phyloP scores from a whole-genome alignment of 2,329 filamentous ascomycete species.

The Epichloe sp. region DNA sequence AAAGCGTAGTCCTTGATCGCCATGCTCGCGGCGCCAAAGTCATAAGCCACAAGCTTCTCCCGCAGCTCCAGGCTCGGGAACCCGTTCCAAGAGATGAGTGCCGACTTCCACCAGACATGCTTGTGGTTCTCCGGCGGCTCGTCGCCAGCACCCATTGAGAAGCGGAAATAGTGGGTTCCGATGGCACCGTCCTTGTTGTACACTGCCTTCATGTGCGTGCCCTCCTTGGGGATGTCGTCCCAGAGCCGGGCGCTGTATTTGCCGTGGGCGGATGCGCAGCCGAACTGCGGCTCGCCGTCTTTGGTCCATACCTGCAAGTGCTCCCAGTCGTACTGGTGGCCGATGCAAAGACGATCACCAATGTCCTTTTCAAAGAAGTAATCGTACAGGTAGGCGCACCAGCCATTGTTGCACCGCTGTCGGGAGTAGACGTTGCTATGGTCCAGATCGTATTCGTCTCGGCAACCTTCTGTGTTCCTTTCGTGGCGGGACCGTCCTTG shows the following conservation, averaged over 20 bases:
- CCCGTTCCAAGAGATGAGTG: conserved; percentile 19
- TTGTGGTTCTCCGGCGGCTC: conserved; percentile 18
- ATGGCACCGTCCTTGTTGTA: conserved; percentile 23
- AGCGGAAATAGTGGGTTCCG: conserved; percentile 21
- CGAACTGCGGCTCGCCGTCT: conserved; percentile 14
- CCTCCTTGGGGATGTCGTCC: conserved; percentile 16
- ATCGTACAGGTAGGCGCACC: conserved; percentile 30
- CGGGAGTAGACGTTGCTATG: conserved; percentile 31
- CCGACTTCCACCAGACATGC: conserved; percentile 18
- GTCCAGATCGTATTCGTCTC: conserved; percentile 19
- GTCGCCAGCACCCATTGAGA: conserved; percentile 10
- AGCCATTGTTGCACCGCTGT: conserved; percentile 29
- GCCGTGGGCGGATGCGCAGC: conserved; percentile 20
- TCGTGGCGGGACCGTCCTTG: conserved; percentile 18
- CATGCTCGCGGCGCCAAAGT: conserved; percentile 8
- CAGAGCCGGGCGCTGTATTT: conserved; percentile 12
- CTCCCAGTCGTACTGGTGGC: conserved; percentile 28
- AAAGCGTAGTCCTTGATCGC: conserved; percentile 6
- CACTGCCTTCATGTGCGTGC: conserved; percentile 20
- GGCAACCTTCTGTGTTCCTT: conserved; percentile 18
- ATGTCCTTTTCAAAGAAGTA: conserved; percentile 35
- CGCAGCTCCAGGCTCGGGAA: conserved; percentile 12
- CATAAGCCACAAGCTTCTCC: conserved; percentile 5
- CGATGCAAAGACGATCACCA: conserved; percentile 14
- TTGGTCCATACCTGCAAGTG: conserved; percentile 21